phyloP scores from a whole-genome alignment of 345 rosid genomes.

The Physaria fendleri region DNA sequence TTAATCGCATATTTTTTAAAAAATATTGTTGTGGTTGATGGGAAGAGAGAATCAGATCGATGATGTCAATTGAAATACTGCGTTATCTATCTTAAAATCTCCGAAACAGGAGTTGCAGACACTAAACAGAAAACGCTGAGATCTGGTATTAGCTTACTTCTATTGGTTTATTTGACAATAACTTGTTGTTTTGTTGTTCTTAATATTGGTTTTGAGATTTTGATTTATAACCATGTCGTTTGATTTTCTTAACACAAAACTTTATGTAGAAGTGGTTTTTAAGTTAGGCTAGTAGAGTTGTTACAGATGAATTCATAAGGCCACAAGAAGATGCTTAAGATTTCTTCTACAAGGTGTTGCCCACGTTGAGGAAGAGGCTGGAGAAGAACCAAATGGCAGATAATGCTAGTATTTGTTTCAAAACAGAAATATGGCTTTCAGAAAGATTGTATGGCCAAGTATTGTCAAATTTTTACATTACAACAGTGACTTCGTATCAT shows the following conservation, averaged over 20 bases:
- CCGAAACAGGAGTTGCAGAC: constrained; percentile 22
- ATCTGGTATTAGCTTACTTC: constrained; percentile 7
- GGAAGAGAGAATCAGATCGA: constrained; percentile 17
- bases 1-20: not conserved
- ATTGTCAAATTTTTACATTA: too few species aligned
- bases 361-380: too few species aligned
- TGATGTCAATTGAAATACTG: constrained; percentile 15
- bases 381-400: too few species aligned
- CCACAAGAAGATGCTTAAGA: too few species aligned
- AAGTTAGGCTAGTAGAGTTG: too few species aligned
- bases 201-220: not conserved
- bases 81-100: constrained; percentile 30
- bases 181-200: not conserved
- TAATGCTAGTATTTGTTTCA: too few species aligned
- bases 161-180: not conserved
- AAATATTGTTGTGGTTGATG: not conserved
- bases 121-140: constrained; percentile 28
- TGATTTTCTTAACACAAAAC: not conserved
- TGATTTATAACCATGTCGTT: not conserved
- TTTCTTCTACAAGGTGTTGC: too few species aligned
- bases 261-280: not conserved
- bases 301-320: too few species aligned
- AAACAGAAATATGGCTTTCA: too few species aligned
- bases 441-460: too few species aligned
- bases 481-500: too few species aligned